Evolutionary conservation across 352 stramenopile genomes (phyloP), one percentile per base, ranked within the genome.

Genomic region (Globisporangium heterothallicum): DNA sequence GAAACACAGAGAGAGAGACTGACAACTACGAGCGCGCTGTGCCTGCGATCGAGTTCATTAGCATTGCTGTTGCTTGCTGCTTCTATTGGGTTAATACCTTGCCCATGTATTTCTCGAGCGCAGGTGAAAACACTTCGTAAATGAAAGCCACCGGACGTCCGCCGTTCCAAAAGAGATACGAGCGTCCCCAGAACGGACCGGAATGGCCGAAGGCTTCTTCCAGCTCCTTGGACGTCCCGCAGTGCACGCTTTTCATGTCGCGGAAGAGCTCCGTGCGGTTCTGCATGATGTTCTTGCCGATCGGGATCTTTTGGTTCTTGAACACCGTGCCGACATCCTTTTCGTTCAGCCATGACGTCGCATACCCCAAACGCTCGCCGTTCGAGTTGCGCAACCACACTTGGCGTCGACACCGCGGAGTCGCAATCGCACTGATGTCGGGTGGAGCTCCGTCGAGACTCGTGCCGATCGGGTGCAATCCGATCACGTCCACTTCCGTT

Each of bases 91-190:
- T 42, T 43, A 88, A 58, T 27, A 88, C 74, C 10, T 80, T 63
- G 42, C 84, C 84, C 75, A 94, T 84, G 68, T 92, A 91, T 52
- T 78, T 72, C 43, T 87, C 71, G 9, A 94, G 62, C 29, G 59
- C 61, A 1, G 84, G 84, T 22, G 84, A 92, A 58, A 94, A 94
- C 9, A 94, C 84, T 54, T 94, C 84, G 67, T 94, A 94, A 61
- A 94, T 92, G 63, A 91, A 86, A 53, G 81, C 89, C 4, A 92
- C 69, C 26, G 84, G 79, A 13, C 77, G 64, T 12, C 78, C 80
- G 18, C 78, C 73, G 38, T 84, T 84, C 84, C 84, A 92, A 64
- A 94, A 94, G 16, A 94, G 59, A 48, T 94, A 94, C 24, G 78
- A 88, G 36, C 84, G 79, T 13, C 84, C 84, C 81, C 81, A 94